A percentile compares a stretch with the other conserved stretches of the same genome.
Evolutionary conservation across 345 rosid genomes (phyloP).

Genomic region (Salix suchowensis): DNA sequence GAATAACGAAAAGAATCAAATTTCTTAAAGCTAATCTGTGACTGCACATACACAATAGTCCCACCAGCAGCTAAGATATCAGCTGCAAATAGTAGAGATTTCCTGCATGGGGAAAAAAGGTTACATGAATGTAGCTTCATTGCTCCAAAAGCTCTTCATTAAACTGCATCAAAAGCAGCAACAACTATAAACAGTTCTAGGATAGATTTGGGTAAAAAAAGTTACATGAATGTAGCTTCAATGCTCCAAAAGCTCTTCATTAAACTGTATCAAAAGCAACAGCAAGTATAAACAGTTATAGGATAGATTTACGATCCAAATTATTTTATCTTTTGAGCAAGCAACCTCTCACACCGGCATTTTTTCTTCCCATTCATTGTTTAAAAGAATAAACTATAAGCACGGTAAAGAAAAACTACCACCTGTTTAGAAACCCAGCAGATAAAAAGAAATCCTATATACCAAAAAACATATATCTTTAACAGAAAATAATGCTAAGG

Average conservation of each 20-base stretch:
- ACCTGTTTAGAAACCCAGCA: background rate
- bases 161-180: background rate
- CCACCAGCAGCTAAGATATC: slow-evolving; percentile 85
- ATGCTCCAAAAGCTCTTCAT: background rate
- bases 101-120: slow-evolving; percentile 47
- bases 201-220: slow-evolving; percentile 1
- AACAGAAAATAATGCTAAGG: background rate
- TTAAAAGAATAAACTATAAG: background rate
- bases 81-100: slow-evolving; percentile 66
- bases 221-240: background rate
- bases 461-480: background rate
- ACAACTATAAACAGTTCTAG: background rate
- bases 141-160: background rate
- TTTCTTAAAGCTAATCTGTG: slow-evolving; percentile 38
- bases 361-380: background rate
- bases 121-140: background rate
- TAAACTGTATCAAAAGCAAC: background rate
- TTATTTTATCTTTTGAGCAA: background rate
- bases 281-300: background rate
- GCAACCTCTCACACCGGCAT: background rate
- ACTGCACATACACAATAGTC: slow-evolving; percentile 67
- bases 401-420: background rate
- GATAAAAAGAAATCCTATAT: background rate
- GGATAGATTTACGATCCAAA: background rate
- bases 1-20: slow-evolving; percentile 33